Percentiles rank a stretch among this genome's conserved stretches.
Conservation (phyloP, 768 basidiomycete species). For the Serendipita sp. region DNA sequence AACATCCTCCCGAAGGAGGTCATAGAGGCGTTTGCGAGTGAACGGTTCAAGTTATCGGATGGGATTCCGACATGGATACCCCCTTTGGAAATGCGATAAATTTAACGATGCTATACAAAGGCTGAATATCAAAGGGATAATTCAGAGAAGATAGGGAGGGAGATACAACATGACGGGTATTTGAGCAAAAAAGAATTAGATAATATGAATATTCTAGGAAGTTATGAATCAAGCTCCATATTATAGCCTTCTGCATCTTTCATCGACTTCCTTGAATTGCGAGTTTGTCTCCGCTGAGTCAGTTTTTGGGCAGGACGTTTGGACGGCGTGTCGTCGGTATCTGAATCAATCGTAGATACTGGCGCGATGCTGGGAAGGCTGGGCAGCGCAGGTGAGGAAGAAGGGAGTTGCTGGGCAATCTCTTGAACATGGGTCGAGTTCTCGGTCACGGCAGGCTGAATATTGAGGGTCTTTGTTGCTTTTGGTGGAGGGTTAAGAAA, state of each 20-base stretch:
- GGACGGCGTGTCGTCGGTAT: no score
- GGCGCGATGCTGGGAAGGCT: not conserved
- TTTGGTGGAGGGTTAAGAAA: slow-evolving; percentile 43
- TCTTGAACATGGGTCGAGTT: not conserved
- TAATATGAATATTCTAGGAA: no score
- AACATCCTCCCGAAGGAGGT: slow-evolving; percentile 35
- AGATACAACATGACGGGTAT: no score
- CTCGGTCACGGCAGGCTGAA: not conserved
- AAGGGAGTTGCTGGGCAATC: not conserved
- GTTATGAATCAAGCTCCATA: no score
- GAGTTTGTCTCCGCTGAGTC: no score
- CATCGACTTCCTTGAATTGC: no score
- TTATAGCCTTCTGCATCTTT: no score
- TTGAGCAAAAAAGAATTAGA: no score
- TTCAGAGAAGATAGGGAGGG: no score
- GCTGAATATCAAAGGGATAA: no score
- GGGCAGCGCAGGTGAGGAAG: not conserved
- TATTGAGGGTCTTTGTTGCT: not conserved
- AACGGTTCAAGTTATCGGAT: slow-evolving; percentile 50
- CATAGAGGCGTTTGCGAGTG: slow-evolving; percentile 36
- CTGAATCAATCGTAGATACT: not conserved
- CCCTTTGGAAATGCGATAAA: slow-evolving; percentile 43
- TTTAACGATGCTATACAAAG: slow-evolving; percentile 22
- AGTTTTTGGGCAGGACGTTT: no score
- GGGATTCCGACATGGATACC: slow-evolving; percentile 59